Evolutionary conservation across 2,329 filamentous ascomycete genomes (phyloP).

Genomic region (Colletotrichum lini): DNA sequence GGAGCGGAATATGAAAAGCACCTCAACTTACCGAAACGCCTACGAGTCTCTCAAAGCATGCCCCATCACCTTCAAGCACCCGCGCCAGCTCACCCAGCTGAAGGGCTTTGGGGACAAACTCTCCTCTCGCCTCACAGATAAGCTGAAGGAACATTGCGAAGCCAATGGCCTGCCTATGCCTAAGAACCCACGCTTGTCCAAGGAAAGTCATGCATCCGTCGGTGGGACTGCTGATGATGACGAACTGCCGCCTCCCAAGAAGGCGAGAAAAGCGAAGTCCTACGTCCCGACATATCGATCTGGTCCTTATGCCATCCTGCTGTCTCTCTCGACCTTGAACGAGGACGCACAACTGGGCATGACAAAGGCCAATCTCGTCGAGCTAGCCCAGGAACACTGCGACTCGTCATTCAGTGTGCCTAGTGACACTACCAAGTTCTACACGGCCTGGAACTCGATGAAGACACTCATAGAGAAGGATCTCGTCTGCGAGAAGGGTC

Average conservation of each 20-base stretch:
- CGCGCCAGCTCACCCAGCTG: constrained; percentile 80
- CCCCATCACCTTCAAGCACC: constrained; percentile 79
- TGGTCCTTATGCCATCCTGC: constrained; percentile 79
- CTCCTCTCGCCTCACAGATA: constrained; percentile 77
- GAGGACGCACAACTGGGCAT: constrained; percentile 70
- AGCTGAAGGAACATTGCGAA: constrained; percentile 72
- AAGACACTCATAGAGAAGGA: constrained; percentile 82
- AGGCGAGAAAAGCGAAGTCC: constrained; percentile 69
- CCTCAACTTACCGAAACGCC: constrained; percentile 81
- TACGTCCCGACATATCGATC: constrained; percentile 83
- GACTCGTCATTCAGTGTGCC: constrained; percentile 81
- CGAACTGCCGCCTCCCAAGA: constrained; percentile 67
- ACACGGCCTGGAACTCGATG: constrained; percentile 89
- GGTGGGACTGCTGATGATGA: constrained; percentile 55
- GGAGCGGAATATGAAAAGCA: constrained; percentile 78
- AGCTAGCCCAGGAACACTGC: constrained; percentile 78
- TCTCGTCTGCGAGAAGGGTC: constrained; percentile 78
- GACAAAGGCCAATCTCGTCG: constrained; percentile 78
- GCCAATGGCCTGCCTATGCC: constrained; percentile 80
- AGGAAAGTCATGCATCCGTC: constrained; percentile 48
- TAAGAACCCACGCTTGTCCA: constrained; percentile 62
- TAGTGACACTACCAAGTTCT: constrained; percentile 76
- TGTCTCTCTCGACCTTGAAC: constrained; percentile 74
- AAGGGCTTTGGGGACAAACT: constrained; percentile 81
- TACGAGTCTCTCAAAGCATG: constrained; percentile 84